These are phyloP conservation scores for Porphyrellus cyaneotinctus DNA, from an alignment of 768 basidiomycete species.

Conservation along the genomic window DNA sequence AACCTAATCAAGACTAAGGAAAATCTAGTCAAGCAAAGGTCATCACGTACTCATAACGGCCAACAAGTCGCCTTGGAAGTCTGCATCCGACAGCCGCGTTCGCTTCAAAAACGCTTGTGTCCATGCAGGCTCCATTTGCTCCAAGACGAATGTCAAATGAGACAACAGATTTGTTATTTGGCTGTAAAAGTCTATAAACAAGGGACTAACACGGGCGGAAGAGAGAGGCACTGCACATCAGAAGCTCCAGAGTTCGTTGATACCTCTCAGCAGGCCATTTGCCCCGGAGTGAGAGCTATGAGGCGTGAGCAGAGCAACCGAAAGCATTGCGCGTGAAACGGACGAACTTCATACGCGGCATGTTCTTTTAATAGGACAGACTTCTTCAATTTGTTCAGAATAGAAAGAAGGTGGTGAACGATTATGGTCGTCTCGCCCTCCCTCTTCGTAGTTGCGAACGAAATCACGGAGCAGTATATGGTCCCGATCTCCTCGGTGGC, in stretches of 20 bases:
- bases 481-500: conserved; percentile 63
- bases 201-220: not conserved
- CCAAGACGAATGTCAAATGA: conserved; percentile 68
- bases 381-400: conserved; percentile 67
- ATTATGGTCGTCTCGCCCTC: conserved; percentile 53
- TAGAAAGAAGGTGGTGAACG: conserved; percentile 60
- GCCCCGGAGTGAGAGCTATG: conserved; percentile 72
- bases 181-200: conserved; percentile 33
- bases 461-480: conserved; percentile 73
- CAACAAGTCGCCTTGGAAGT: conserved; percentile 82
- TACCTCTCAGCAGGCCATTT: conserved; percentile 80
- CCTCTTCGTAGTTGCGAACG: conserved; percentile 56
- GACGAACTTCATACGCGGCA: conserved; percentile 59
- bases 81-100: conserved; percentile 69
- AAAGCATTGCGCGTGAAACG: not conserved
- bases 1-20: conserved; percentile 38
- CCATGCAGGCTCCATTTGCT: conserved; percentile 75
- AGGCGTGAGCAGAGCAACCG: not conserved
- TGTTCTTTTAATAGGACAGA: conserved; percentile 54
- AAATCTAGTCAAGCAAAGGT: not conserved
- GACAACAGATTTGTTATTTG: conserved; percentile 67
- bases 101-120: conserved; percentile 69
- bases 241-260: conserved; percentile 61
- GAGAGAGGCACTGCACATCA: conserved; percentile 48
- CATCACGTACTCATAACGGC: conserved; percentile 66